Percentiles rank a stretch among this genome's conserved stretches.
These are phyloP conservation scores for Talaromyces sp. DNA, from an alignment of 2,329 filamentous ascomycete genomes.

Conservation along the genomic window DNA sequence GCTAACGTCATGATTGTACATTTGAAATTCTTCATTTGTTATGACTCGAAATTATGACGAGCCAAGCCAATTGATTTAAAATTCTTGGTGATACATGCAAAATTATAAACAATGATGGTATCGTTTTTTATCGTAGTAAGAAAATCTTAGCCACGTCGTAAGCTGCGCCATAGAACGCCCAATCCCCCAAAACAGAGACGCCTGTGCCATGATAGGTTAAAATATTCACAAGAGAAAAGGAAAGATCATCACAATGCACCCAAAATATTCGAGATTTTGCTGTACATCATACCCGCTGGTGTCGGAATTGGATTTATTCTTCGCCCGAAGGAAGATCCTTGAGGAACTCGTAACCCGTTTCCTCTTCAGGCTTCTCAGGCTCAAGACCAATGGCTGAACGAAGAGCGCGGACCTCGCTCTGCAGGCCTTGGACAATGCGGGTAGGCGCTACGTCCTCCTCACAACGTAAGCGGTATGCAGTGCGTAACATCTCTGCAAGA, in stretches of 20 bases:
- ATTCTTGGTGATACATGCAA: not conserved
- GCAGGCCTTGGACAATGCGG: constrained; percentile 41
- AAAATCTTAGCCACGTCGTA: not conserved
- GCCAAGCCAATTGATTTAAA: not conserved
- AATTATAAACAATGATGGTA: not conserved
- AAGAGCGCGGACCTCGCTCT: constrained; percentile 47
- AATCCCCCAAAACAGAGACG: not conserved
- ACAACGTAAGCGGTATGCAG: constrained; percentile 43
- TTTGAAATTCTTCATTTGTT: not conserved
- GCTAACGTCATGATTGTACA: not conserved
- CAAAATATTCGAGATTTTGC: not conserved
- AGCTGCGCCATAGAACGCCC: not conserved
- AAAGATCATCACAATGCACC: not conserved
- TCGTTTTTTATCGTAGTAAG: not conserved
- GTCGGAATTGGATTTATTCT: constrained; percentile 19
- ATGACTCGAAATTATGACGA: not conserved
- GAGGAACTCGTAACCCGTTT: constrained; percentile 46
- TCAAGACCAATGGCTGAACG: constrained; percentile 46
- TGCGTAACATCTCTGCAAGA: constrained; percentile 46
- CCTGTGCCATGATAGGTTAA: constrained; percentile 1
- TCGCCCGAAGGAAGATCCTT: constrained; percentile 36
- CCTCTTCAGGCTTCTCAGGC: constrained; percentile 44
- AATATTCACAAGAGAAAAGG: not conserved
- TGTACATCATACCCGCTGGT: not conserved
- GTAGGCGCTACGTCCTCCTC: constrained; percentile 45